Conservation (phyloP, 2,329 filamentous ascomycete genomes). For the Hypomyces perniciosus region DNA sequence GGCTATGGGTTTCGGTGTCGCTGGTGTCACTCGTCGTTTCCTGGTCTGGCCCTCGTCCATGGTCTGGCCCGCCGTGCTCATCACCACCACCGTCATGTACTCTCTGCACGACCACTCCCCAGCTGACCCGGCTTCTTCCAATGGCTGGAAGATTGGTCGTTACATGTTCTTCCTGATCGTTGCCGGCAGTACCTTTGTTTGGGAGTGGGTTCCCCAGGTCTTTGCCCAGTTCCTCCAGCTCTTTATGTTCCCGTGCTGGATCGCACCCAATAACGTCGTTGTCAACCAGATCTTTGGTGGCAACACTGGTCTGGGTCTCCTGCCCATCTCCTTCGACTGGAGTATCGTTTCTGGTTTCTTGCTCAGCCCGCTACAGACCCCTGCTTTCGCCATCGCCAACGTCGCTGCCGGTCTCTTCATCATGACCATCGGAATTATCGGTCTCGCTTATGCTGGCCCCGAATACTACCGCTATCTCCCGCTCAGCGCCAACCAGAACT, state of each 20-base stretch:
- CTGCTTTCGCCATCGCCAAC: constrained; percentile 56
- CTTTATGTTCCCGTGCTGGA: constrained; percentile 58
- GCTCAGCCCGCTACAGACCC: constrained; percentile 51
- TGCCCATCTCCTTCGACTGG: constrained; percentile 65
- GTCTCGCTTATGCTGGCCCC: constrained; percentile 44
- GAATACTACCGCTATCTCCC: constrained; percentile 52
- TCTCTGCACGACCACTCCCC: constrained; percentile 56
- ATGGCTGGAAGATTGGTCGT: constrained; percentile 54
- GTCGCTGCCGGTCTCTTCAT: constrained; percentile 48
- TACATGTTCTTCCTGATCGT: constrained; percentile 53
- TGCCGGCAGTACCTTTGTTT: constrained; percentile 44
- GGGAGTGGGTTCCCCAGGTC: constrained; percentile 54
- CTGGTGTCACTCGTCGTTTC: constrained; percentile 53
- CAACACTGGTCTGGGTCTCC: constrained; percentile 52
- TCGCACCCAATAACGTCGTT: constrained; percentile 53
- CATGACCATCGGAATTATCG: constrained; percentile 45
- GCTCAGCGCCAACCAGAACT: constrained; percentile 46
- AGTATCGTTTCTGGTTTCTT: constrained; percentile 52
- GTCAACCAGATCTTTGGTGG: constrained; percentile 63
- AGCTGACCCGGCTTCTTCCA: constrained; percentile 44
- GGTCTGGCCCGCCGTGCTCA: constrained; percentile 57
- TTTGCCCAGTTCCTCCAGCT: constrained; percentile 53
- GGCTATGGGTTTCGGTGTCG: constrained; percentile 58
- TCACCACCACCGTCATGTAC: constrained; percentile 58
- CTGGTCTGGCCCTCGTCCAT: constrained; percentile 57